phyloP scores from a whole-genome alignment of 2,329 filamentous ascomycete genomes.

The Graphilbum ipis-grandicollis region DNA sequence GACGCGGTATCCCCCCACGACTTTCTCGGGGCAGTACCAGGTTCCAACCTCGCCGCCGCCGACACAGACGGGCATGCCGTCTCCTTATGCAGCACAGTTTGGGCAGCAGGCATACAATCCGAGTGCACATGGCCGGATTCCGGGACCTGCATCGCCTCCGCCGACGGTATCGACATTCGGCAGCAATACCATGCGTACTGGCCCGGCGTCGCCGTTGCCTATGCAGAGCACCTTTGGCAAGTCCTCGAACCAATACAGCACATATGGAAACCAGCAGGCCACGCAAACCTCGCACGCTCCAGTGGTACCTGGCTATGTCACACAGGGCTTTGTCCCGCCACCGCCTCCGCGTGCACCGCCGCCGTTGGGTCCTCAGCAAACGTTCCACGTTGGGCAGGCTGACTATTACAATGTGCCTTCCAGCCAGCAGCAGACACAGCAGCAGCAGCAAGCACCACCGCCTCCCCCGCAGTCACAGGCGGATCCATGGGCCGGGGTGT shows the following conservation, averaged over 20 bases:
- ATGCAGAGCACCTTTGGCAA: slow-evolving; percentile 37
- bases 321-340: slow-evolving; percentile 42
- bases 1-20: slow-evolving; percentile 34
- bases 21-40: slow-evolving; percentile 40
- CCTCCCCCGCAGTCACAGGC: slow-evolving; percentile 21
- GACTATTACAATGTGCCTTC: slow-evolving; percentile 16
- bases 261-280: slow-evolving; percentile 27
- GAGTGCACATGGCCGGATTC: slow-evolving; percentile 38
- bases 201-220: slow-evolving; percentile 40
- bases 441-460: slow-evolving; percentile 20
- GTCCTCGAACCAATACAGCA: slow-evolving; percentile 28
- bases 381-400: slow-evolving; percentile 29
- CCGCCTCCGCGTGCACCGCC: slow-evolving; percentile 46
- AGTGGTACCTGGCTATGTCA: slow-evolving; percentile 24
- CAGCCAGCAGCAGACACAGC: slow-evolving; percentile 20
- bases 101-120: slow-evolving; percentile 38
- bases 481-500: slow-evolving; percentile 35
- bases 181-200: slow-evolving; percentile 14
- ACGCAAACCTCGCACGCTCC: slow-evolving; percentile 13
- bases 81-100: slow-evolving; percentile 18
- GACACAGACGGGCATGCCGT: slow-evolving; percentile 24
- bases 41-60: slow-evolving; percentile 37
- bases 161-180: slow-evolving; percentile 20
- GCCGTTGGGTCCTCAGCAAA: slow-evolving; percentile 44
- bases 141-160: slow-evolving; percentile 30